phyloP scores from a whole-genome alignment of 768 basidiomycete genomes.

The Lentinus brumalis region DNA sequence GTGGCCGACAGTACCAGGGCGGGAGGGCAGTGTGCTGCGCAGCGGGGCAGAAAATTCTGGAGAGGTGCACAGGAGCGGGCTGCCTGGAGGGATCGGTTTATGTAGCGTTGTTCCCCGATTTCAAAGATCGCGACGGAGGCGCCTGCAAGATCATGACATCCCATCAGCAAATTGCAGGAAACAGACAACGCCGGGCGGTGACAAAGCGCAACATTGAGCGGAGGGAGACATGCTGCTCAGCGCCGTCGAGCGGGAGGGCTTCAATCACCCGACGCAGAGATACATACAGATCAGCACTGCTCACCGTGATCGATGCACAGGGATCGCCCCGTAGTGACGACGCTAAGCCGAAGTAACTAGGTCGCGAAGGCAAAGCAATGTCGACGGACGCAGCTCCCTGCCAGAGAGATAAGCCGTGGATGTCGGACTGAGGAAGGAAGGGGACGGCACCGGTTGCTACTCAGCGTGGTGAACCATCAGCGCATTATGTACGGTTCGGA shows the following conservation, averaged over 20 bases:
- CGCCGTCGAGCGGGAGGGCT: not conserved
- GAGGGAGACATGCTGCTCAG: not conserved
- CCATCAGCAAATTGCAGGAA: not conserved
- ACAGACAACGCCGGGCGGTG: not conserved
- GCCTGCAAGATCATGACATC: not conserved
- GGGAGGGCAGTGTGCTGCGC: constrained; percentile 4
- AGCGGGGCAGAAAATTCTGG: constrained; percentile 1
- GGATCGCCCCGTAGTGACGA: not conserved
- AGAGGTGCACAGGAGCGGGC: constrained; percentile 2
- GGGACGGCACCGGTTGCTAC: too few species aligned
- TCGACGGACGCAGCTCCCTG: too few species aligned
- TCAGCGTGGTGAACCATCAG: too few species aligned
- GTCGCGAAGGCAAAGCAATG: too few species aligned
- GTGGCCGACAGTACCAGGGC: not conserved
- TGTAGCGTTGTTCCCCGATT: constrained; percentile 1
- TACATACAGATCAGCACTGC: not conserved
- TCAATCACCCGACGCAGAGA: not conserved
- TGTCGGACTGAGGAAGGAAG: too few species aligned
- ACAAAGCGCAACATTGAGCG: not conserved
- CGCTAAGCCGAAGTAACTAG: not conserved
- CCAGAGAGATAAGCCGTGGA: too few species aligned
- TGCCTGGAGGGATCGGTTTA: not conserved
- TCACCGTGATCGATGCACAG: not conserved
- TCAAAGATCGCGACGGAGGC: not conserved
- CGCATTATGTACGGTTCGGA: too few species aligned